Conservation (phyloP, 345 rosid genomes). For the Eucalyptus grandis region DNA sequence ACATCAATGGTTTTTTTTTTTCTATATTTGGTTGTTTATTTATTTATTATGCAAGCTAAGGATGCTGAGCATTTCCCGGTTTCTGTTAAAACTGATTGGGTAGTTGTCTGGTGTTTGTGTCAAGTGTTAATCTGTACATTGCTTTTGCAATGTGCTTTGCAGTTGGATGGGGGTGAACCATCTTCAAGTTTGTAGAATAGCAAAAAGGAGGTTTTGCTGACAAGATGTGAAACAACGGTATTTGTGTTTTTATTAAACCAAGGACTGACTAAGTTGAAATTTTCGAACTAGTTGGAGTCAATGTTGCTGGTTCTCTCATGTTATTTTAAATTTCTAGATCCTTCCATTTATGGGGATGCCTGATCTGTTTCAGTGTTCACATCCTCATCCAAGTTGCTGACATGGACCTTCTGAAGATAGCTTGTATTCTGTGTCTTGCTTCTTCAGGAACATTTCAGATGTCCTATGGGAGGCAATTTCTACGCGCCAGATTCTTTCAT, state of each 20-base stretch:
- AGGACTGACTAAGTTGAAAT: neutral
- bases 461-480: constrained; percentile 71
- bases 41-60: neutral
- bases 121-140: neutral
- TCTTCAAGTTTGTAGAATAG: neutral
- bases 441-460: constrained; percentile 41
- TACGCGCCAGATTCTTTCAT: constrained; percentile 33
- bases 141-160: neutral
- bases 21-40: neutral
- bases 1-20: neutral
- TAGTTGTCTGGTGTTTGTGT: neutral
- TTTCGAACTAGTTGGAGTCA: neutral
- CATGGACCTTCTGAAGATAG: neutral
- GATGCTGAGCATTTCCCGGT: neutral
- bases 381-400: neutral
- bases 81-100: neutral
- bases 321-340: neutral
- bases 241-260: neutral
- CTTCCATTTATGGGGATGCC: neutral
- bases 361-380: neutral
- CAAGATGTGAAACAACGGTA: neutral
- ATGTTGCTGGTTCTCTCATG: neutral
- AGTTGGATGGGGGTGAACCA: neutral
- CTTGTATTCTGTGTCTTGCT: neutral
- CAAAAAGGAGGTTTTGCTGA: neutral